These are phyloP conservation scores for Amanita exitialis DNA, from an alignment of 768 basidiomycete genomes.

Conservation along the genomic window DNA sequence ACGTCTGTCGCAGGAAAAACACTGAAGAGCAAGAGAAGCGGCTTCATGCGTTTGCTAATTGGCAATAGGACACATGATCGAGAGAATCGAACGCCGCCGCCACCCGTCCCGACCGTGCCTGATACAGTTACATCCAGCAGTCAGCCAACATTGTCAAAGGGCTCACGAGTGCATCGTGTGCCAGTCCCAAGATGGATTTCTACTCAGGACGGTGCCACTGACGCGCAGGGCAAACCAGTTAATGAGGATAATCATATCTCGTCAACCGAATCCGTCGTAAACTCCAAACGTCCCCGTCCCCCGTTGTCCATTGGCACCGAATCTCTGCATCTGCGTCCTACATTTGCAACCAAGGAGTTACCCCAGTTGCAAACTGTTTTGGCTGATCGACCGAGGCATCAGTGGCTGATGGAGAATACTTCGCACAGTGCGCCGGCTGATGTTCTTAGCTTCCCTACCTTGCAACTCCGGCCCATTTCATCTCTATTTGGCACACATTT, in stretches of 20 bases:
- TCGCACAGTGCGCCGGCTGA: slow-evolving; percentile 61
- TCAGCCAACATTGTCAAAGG: slow-evolving; percentile 11
- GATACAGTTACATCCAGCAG: slow-evolving; percentile 24
- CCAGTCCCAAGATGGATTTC: slow-evolving; percentile 23
- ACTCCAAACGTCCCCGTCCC: slow-evolving; percentile 11
- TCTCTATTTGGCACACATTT: slow-evolving; percentile 68
- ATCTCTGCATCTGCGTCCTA: slow-evolving; percentile 8
- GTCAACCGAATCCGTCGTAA: background rate
- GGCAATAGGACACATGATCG: slow-evolving; percentile 37
- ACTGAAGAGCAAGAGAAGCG: slow-evolving; percentile 73
- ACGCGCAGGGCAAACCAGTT: background rate
- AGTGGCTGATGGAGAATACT: slow-evolving; percentile 17
- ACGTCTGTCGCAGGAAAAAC: slow-evolving; percentile 26
- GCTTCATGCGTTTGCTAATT: slow-evolving; percentile 71
- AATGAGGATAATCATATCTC: background rate
- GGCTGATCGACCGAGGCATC: slow-evolving; percentile 11
- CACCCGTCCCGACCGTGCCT: slow-evolving; percentile 46
- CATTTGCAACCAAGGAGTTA: background rate
- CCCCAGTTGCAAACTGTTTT: slow-evolving; percentile 17
- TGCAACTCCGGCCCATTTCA: slow-evolving; percentile 69
- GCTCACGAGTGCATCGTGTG: slow-evolving; percentile 24
- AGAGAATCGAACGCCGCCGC: slow-evolving; percentile 34
- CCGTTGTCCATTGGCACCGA: slow-evolving; percentile 30
- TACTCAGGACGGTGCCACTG: background rate
- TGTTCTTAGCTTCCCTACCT: slow-evolving; percentile 49